Evolutionary conservation across 371 early-diverging fungal genomes (phyloP), one percentile per base, ranked within the genome.

Genomic region (Rhizopus sp.): DNA sequence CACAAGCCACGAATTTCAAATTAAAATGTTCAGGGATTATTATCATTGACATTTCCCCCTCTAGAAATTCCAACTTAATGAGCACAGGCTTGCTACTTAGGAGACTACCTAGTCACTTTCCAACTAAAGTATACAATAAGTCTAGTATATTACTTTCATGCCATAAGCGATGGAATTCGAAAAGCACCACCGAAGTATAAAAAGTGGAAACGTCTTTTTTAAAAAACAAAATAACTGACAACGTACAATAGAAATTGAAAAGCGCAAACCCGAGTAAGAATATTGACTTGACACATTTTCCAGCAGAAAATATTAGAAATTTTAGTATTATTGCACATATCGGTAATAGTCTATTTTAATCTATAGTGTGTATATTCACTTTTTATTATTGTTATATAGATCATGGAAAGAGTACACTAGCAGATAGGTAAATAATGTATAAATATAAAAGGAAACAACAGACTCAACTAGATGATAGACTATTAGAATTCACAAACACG

Each of bases 311-410:
- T 57, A 95, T 97, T 58, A 84, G 97, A 50, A 97, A 97, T 75
- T 98, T 98, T 72, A 91, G 91, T 61, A 97, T 98, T 57, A 97
- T 97, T 66, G 98, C 98, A 5, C 98, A 98, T 72, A 94, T 96
- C 41, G 95, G 91, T 87, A 82, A 23, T 23, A 23, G 23, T 23
- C 23, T 23, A 23, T 23, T 23, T 23, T 23, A 23, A 2, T 23
- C 23, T 23, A 23, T 23, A 1, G 23, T 23, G 23, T 23, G 23
- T 23, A 23, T 23, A 23, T 23, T 23, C 23, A 23, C 23, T 38
- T 13, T 8, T 38, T 38, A 38, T 10, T 38, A 38, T 38, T 38
- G 12, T 9, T 32, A 12, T 32, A 33, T 6, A 62, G 93, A 95
- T 74, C 96, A 95, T 77, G 96, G 96, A 37, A 96, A 96, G 63